phyloP scores from a whole-genome alignment of 1,139 yeast species.

The Kodamaea plutei region DNA sequence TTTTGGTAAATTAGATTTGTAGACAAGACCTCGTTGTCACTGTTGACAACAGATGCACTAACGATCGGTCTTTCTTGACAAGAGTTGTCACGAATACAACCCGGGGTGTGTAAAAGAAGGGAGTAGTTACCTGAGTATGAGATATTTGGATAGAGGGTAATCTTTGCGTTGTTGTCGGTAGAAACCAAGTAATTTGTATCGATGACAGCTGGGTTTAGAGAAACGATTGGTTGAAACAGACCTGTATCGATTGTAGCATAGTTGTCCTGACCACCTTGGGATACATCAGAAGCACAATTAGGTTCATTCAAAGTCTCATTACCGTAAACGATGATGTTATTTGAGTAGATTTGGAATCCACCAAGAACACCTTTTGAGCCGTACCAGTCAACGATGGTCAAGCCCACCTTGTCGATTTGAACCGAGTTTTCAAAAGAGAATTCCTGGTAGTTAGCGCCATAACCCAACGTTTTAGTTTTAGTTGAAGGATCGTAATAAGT shows the following conservation, averaged over 20 bases:
- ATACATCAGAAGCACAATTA: constrained; percentile 40
- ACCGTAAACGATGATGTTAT: constrained; percentile 61
- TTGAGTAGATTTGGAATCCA: constrained; percentile 72
- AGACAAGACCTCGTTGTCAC: constrained; percentile 41
- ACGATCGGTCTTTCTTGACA: constrained; percentile 73
- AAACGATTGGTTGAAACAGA: constrained; percentile 27
- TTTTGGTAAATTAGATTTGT: constrained; percentile 66
- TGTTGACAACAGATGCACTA: constrained; percentile 61
- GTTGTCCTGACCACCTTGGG: constrained; percentile 26
- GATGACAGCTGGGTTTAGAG: constrained; percentile 17
- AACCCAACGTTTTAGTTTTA: constrained; percentile 43
- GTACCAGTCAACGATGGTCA: constrained; percentile 67
- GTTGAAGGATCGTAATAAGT: constrained; percentile 38
- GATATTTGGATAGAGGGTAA: constrained; percentile 66
- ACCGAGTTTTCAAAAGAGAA: constrained; percentile 74
- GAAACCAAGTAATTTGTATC: constrained; percentile 30
- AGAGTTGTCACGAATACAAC: constrained; percentile 67
- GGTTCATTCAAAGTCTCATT: constrained; percentile 71
- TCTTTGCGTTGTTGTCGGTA: constrained; percentile 35
- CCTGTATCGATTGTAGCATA: constrained; percentile 31
- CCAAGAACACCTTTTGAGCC: constrained; percentile 65
- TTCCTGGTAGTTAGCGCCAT: constrained; percentile 61
- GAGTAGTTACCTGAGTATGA: constrained; percentile 73
- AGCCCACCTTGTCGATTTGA: constrained; percentile 55
- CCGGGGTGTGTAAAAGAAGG: constrained; percentile 76